These are phyloP conservation scores for Glycine latifolia DNA, from an alignment of 306 rosid genomes.

Conservation along the genomic window DNA sequence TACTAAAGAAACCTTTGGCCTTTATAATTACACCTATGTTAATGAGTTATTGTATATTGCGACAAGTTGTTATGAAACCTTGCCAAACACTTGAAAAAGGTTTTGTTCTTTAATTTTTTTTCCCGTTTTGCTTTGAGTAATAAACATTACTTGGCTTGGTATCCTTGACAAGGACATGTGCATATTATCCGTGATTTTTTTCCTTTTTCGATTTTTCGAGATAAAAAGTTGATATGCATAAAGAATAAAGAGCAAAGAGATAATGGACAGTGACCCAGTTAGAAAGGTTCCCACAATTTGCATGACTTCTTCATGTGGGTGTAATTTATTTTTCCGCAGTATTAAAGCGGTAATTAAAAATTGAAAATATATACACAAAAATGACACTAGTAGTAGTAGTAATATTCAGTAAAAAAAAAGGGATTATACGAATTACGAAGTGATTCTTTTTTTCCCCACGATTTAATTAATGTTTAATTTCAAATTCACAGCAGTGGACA, in stretches of 20 bases:
- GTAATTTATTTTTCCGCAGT: no score
- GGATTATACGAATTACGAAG: not conserved
- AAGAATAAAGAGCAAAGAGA: constrained; percentile 46
- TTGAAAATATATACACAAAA: not conserved
- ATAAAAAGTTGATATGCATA: constrained; percentile 45
- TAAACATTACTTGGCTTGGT: constrained; percentile 14
- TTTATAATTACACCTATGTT: not conserved
- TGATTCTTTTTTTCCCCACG: not conserved
- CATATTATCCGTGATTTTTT: constrained; percentile 29
- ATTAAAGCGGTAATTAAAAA: not conserved
- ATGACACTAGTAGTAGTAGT: not conserved
- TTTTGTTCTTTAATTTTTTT: not conserved
- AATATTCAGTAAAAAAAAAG: not conserved
- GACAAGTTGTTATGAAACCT: not conserved
- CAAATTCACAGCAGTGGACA: not conserved
- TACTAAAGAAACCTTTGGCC: not conserved
- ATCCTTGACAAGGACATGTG: constrained; percentile 43
- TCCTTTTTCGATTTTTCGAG: constrained; percentile 28
- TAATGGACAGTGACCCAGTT: constrained; percentile 47
- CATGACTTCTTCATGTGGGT: not conserved
- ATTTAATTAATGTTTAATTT: constrained; percentile 7
- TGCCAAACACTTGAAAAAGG: constrained; percentile 36
- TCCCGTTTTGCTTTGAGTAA: constrained; percentile 9
- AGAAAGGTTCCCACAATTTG: constrained; percentile 48
- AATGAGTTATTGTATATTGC: not conserved